Evolutionary conservation across 371 early-diverging fungal species (phyloP), one percentile per base, ranked within the genome.

Genomic region (Fennellomyces sp.): DNA sequence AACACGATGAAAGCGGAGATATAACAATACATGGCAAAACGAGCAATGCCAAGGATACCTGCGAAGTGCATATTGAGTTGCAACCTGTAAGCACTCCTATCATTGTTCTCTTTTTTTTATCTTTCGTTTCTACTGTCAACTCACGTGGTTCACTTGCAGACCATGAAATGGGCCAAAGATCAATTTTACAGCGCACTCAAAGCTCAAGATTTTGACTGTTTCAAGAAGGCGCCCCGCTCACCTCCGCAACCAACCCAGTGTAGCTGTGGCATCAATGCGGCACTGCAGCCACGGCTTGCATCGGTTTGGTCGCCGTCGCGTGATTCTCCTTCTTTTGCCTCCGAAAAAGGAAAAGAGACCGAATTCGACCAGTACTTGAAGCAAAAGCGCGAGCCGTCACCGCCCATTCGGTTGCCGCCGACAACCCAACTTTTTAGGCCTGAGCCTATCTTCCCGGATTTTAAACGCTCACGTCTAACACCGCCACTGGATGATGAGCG

Each of bases 131-230:
- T 12, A 11, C 35, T 19, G n/a, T 28, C 15, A 12, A 28, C 50
- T 52, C 45, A 52, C 58, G 52, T 52, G 45, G 17, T n/a, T 35
- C 31, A 11, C 30, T 42, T 60, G 13, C n/a, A 76, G 76, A 76
- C 76, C 5, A 39, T 74, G 39, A 72, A 70, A 54, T 78, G 72
- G 75, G 23, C 42, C 41, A 78, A 75, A 55, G 65, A 71, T n/a
- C 65, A 74, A n/a, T 78, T 72, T 51, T 70, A 74, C n/a, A 64
- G 56, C 35, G 78, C 78, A 25, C 54, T 78, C 13, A 63, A 51
- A 60, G 58, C 66, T 38, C 61, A 69, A 59, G 65, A 72, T 15
- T 72, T 74, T 58, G 63, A 72, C 26, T 62, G 69, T 31, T 64
- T 77, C 31, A 65, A 50, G 56, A 51, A 59, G 8, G 42, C 63